phyloP scores from a whole-genome alignment of 495 filamentous ascomycete genomes.

The Clohesyomyces aquaticus region DNA sequence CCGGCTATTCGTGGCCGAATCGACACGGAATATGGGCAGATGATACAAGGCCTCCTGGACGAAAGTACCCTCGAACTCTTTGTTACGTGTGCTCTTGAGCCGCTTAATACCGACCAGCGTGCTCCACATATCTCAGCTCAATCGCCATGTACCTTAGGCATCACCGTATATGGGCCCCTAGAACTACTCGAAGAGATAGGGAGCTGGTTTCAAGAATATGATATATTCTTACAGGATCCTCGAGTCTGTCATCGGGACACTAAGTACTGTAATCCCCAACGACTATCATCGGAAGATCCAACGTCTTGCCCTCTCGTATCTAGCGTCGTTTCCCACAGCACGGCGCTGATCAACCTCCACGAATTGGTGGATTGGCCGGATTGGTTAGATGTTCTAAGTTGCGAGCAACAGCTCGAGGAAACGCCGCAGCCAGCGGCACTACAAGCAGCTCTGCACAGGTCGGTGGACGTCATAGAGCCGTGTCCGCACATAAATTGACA shows the following conservation, averaged over 20 bases:
- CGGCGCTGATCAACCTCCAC: too few relatives aligned
- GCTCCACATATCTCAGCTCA: not conserved
- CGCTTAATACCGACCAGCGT: not conserved
- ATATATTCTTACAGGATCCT: constrained; percentile 7
- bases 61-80: not conserved
- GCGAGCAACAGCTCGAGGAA: too few relatives aligned
- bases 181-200: constrained; percentile 12
- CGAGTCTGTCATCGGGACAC: not conserved
- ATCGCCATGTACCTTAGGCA: not conserved
- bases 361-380: too few relatives aligned
- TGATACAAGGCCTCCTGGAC: constrained; percentile 6
- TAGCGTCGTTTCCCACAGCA: too few relatives aligned
- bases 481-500: too few relatives aligned
- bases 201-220: constrained; percentile 12
- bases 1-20: not conserved
- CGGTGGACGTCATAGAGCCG: too few relatives aligned
- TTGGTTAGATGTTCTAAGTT: too few relatives aligned
- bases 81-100: not conserved
- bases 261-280: constrained; percentile 12
- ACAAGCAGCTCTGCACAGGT: too few relatives aligned
- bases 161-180: constrained; percentile 7
- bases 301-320: too few relatives aligned
- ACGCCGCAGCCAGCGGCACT: too few relatives aligned
- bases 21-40: not conserved
- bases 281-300: constrained; percentile 1